Percentiles rank a stretch among this genome's conserved stretches.
Conservation (phyloP, 805 yeast genomes). For the Candida endomychidarum region DNA sequence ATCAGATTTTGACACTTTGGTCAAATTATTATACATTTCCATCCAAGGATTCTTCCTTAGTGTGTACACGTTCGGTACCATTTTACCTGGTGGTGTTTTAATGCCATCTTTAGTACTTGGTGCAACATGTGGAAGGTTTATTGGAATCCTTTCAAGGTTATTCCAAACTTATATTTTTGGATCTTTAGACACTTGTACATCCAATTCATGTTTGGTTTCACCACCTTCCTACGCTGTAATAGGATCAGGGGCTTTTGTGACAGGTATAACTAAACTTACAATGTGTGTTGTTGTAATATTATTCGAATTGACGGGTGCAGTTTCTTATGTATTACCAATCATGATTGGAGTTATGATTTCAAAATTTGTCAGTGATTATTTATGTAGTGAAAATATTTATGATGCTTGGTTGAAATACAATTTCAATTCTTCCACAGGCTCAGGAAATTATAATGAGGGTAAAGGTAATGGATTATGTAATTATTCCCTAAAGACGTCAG, state of each 20-base stretch:
- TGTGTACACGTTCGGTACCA: slow-evolving; percentile 66
- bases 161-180: slow-evolving; percentile 43
- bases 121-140: slow-evolving; percentile 54
- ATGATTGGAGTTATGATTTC: slow-evolving; percentile 81
- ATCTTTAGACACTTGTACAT: slow-evolving; percentile 40
- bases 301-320: slow-evolving; percentile 84
- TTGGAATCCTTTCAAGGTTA: slow-evolving; percentile 52
- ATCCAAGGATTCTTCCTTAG: slow-evolving; percentile 59
- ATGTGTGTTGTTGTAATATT: slow-evolving; percentile 77
- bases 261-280: slow-evolving; percentile 80
- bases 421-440: slow-evolving; percentile 24
- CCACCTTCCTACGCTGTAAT: slow-evolving; percentile 89
- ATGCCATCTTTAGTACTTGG: slow-evolving; percentile 66
- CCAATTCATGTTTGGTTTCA: slow-evolving; percentile 58
- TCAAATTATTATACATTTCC: slow-evolving; percentile 37
- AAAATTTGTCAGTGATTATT: slow-evolving; percentile 66
- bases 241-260: slow-evolving; percentile 80
- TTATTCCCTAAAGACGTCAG: slow-evolving; percentile 29
- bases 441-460: slow-evolving; percentile 25
- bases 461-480: slow-evolving; percentile 41
- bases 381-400: slow-evolving; percentile 60
- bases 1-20: slow-evolving; percentile 22
- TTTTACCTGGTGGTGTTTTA: slow-evolving; percentile 66
- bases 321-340: slow-evolving; percentile 78
- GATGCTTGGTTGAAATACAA: slow-evolving; percentile 44